These are phyloP conservation scores for Russula compacta DNA, from an alignment of 768 basidiomycete species.

Conservation along the genomic window DNA sequence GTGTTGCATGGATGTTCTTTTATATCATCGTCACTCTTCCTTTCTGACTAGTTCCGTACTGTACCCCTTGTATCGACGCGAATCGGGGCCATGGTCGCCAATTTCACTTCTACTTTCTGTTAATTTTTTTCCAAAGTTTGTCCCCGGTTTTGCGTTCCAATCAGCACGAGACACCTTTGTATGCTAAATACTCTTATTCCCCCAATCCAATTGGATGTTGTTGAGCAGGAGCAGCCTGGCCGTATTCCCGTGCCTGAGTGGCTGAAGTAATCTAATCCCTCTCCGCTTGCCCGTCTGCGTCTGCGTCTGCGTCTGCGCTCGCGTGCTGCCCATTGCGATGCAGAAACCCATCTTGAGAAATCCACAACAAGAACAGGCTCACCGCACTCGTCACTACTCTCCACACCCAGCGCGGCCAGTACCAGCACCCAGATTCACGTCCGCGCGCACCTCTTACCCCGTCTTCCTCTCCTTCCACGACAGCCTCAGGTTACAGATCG, in stretches of 20 bases:
- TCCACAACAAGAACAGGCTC: background rate
- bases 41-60: background rate
- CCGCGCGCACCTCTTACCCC: constrained; percentile 51
- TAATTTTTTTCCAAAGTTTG: background rate
- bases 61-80: background rate
- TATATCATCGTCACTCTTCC: background rate
- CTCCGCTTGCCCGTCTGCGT: too few species aligned
- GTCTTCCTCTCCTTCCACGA: constrained; percentile 56
- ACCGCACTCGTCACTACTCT: background rate
- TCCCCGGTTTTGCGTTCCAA: background rate
- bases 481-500: constrained; percentile 49
- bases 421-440: background rate
- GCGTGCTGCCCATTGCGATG: constrained; percentile 2
- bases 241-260: background rate
- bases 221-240: background rate
- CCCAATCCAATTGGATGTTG: background rate
- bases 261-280: background rate
- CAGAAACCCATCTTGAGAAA: constrained; percentile 9
- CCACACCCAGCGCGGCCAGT: background rate
- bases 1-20: background rate
- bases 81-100: background rate
- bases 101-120: background rate
- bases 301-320: background rate
- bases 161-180: background rate
- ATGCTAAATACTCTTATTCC: background rate